Base-by-base conservation (phyloP, 2,329 filamentous ascomycete genomes). In the Paracoccidioides brasiliensis region DNA sequence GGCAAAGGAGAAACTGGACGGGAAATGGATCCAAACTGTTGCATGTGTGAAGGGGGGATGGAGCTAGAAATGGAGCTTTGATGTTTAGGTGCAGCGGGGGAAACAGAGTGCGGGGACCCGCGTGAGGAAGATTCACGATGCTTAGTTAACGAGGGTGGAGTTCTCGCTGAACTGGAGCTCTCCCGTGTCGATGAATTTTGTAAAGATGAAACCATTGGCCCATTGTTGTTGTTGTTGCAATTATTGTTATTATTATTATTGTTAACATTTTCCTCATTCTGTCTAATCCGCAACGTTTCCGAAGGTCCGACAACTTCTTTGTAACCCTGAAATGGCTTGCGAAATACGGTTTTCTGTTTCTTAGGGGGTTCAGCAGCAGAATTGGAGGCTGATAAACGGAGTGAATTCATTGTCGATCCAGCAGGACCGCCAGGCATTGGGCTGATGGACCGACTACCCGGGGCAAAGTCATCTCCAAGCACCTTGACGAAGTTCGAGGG, bases 401-500 rank as follows among this genome's bases (percentile, higher is more conserved):
- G 35, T 54, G 46, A 38, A 41, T 49, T 15, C 37, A 43, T 52
- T 30, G 50, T 32, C 8, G 38, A 42, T 7, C 37, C 38, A n/a
- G 22, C 50, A n/a, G 37, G 50, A 2, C 50, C 50, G 5, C 50
- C 56, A 60, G 82, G 74, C 71, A 89, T 72, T 62, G 80, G 71
- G 60, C 75, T 73, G 59, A 74, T 69, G 35, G 72, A 70, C 28
- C 76, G 70, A 60, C 69, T 76, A 58, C 74, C 70, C 14, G 93
- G 93, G 56, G 88, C 84, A 69, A 94, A 97, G 68, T 83, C 81
- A 57, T 93, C 83, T 55, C 88, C 86, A 37, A 98, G 79, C 5
- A 98, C 80, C 68, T 94, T 82, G 67, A 98, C 93, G 67, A 98
- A 98, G 73, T 98, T 98, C 65, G 90, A 96, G 0, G 93, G 93